Conservation (phyloP, 2,329 filamentous ascomycete species). For the Helotiales sp. region DNA sequence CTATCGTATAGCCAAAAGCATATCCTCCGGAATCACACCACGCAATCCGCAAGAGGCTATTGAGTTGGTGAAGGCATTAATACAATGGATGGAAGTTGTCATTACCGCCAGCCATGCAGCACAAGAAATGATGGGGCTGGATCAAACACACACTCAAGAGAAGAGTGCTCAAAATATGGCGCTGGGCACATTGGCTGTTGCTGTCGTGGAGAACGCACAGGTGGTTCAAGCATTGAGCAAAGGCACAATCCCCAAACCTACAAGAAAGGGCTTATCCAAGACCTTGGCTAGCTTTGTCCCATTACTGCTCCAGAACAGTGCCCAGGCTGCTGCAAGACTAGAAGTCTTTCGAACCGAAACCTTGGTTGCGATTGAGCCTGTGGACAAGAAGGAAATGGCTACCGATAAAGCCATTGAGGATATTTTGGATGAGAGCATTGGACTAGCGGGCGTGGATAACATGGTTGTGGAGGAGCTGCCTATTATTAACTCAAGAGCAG, state of each 20-base stretch:
- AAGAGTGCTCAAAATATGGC: constrained; percentile 64
- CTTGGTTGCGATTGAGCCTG: constrained; percentile 54
- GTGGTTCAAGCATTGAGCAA: constrained; percentile 55
- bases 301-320: constrained; percentile 56
- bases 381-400: constrained; percentile 50
- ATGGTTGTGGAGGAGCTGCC: constrained; percentile 63
- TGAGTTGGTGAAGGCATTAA: constrained; percentile 49
- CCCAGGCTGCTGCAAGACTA: constrained; percentile 48
- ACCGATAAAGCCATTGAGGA: constrained; percentile 55
- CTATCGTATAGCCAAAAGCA: constrained; percentile 33
- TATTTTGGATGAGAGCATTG: constrained; percentile 56
- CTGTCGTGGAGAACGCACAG: constrained; percentile 58
- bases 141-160: constrained; percentile 47
- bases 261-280: constrained; percentile 43
- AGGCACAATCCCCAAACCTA: constrained; percentile 52
- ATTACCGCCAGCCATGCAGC: constrained; percentile 50
- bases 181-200: constrained; percentile 62
- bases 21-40: constrained; percentile 49
- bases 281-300: constrained; percentile 55
- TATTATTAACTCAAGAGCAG: constrained; percentile 73
- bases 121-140: constrained; percentile 42
- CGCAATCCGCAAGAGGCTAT: constrained; percentile 48
- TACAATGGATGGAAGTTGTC: constrained; percentile 60
- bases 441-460: constrained; percentile 45
- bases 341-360: constrained; percentile 60